Evolutionary conservation across 305 asterid species (phyloP), one percentile per base, ranked within the genome.

Genomic region (Fraxinus ornus): DNA sequence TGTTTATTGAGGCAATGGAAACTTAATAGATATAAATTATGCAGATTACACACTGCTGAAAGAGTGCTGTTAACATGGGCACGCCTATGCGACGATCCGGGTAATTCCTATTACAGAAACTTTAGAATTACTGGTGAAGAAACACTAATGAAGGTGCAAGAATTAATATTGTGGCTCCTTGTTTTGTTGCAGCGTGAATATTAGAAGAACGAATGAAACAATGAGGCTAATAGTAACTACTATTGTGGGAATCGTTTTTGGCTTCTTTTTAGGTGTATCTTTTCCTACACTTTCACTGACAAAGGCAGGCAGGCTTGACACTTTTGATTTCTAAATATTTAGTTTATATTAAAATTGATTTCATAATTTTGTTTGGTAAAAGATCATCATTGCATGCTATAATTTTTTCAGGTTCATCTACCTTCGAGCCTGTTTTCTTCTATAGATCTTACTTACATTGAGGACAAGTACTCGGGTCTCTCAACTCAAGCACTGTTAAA

Each of bases 231-330:
- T 93, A 26, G 84, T 91, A 36, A 92, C 97, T 24, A 91, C 97
- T 76, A 85, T 90, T 32, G 90, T 91, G 79, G 98, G 97, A 70
- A 81, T 91, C 78, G 88, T 94, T 60, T 85, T 92, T 68, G 98
- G 98, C 75, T 95, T 93, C 89, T 91, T 92, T 81, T 80, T 95
- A 79, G 98, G 98, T 64, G 94, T 88, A 89, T 91, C 98, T 32
- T 93, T 90, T 82, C 98, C 98, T 10, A 80, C 91, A 72, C 83
- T 88, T 84, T 86, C 95, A 71, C 73, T 90, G 81, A 79, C 93
- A 73, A 95, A 95, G 98, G 98, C 89, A 90, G n/a, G 96, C 72
- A 33, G 55, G 57, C 72, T 79, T 32, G 68, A 47, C 52, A 24
- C 75, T 39, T 35, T 57, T 32, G 24, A 39, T 74, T 36, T 57